Evolutionary conservation across 2,329 filamentous ascomycete species (phyloP), one percentile per base, ranked within the genome.

Genomic region (Chrysosporium queenslandicum): DNA sequence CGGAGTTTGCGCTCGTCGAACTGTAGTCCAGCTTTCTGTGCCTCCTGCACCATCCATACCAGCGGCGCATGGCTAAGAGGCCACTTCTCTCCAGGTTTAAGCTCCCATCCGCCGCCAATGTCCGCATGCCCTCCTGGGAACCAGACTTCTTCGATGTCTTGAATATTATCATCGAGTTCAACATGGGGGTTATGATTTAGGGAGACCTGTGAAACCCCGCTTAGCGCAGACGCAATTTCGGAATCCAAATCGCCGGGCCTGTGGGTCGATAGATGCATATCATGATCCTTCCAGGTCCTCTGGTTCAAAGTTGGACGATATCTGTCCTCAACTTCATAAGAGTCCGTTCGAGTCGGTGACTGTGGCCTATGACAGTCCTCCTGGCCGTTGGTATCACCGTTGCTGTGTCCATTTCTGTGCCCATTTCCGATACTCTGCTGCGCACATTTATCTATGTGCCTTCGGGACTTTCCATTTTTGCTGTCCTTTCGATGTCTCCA

Each of bases 1-100:
- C 77, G 74, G 12, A 88, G 74, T 60, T 86, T 87, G 27, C 79
- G 76, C 1, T 77, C 66, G 58, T 91, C 86, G 55, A 92, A 87
- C 0, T 73, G 70, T 14, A 91, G 74, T 0, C 86, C 86, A 0
- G 86, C 85, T 42, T 71, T 74, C 54, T 76, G 71, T 1, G 80
- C 63, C 56, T 77, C 75, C 1, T 70, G 67, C 42, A 78, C 71
- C 75, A 78, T 78, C 76, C 76, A 78, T 8, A 70, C 70, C 1
- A 78, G 64, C 1, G 76, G 70, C n/a, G 77, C 67, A 53, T 78
- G 74, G 27, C 74, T 77, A 62, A 78, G 54, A 8, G 61, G 58
- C 57, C 63, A 62, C 25, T 54, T 58, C 52, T 64, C 61, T 3
- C 59, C 57, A 7, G 61, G 59, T 1, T 58, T 58, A 5, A 69